Base-by-base conservation (phyloP, 2,329 filamentous ascomycete genomes). In the Hypoxylon sp. region DNA sequence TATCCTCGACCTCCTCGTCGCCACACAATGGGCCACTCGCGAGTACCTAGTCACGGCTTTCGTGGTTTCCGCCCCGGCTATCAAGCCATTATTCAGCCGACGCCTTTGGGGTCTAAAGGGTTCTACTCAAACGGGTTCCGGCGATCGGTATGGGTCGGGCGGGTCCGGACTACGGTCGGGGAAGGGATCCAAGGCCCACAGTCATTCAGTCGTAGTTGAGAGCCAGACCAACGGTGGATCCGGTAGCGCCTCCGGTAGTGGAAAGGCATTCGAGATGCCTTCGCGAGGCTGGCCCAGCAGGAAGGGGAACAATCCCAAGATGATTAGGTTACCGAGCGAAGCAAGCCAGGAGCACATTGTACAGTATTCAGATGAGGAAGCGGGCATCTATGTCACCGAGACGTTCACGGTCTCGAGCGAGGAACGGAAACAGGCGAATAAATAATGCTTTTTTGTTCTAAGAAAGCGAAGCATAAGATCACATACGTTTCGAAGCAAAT, bases 21-120 rank as follows among this genome's bases (percentile, higher is more conserved):
- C 64, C 14, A 67, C 60, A 4, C 54, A 64, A 25, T 67, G 64
- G 64, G 59, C 64, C n/a, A 67, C 60, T 30, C 64, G 64, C 46
- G 64, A 67, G 46, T 67, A 67, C 30, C 48, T 67, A 13, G 54
- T 67, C 25, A 64, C 64, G 10, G 55, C 60, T 2, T 63, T 67
- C 48, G 64, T 60, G 31, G 59, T 67, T 30, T 67, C 64, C 11
- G 64, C 64, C 3, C 64, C 64, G n/a, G 60, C 64, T 14, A 64
- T 67, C 60, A 58, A 58, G 54, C 59, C 64, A 2, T 48, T 67
- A 7, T 67, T 67, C 8, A 64, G 56, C 25, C 48, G 50, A 20
- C 65, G 61, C 25, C 61, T 68, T n/a, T 68, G 60, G 65, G 65
- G 55, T 33, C 25, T 64, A 6, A 53, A 42, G 4, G 51, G 42